These are phyloP conservation scores for Pyronema domesticum DNA, from an alignment of 495 filamentous ascomycete genomes.

Conservation along the genomic window DNA sequence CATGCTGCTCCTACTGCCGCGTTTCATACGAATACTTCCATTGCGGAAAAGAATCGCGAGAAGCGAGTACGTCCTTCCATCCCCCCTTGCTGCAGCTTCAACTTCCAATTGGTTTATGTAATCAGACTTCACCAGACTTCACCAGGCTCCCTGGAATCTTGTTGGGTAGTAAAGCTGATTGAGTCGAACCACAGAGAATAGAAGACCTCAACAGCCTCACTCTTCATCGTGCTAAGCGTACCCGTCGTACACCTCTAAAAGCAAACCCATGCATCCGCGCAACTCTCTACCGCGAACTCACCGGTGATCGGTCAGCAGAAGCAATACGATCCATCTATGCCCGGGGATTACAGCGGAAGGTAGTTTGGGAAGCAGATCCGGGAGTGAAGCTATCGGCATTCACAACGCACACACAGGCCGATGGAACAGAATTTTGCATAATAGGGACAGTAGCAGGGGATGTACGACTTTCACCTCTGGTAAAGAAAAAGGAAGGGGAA, in stretches of 20 bases:
- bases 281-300: slow-evolving; percentile 12
- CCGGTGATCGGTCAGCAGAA: slow-evolving; percentile 3
- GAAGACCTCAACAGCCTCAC: slow-evolving; percentile 10
- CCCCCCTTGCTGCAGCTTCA: not conserved
- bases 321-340: slow-evolving; percentile 4
- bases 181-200: slow-evolving; percentile 4
- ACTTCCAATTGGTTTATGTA: not conserved
- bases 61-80: not conserved
- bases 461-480: slow-evolving; percentile 3
- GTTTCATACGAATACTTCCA: slow-evolving; percentile 17
- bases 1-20: slow-evolving; percentile 18
- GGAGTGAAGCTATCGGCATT: slow-evolving; percentile 11
- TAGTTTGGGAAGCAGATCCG: slow-evolving; percentile 9
- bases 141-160: too few relatives aligned
- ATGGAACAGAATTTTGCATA: slow-evolving; percentile 1
- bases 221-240: slow-evolving; percentile 4
- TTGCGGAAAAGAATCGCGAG: slow-evolving; percentile 9
- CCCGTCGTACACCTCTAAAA: slow-evolving; percentile 8
- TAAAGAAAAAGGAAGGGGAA: not conserved
- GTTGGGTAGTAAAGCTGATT: not conserved
- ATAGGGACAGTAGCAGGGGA: slow-evolving; percentile 10
- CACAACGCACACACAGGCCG: not conserved
- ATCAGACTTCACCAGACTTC: too few relatives aligned
- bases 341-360: slow-evolving; percentile 1
- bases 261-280: slow-evolving; percentile 12